Evolutionary conservation across 2,329 filamentous ascomycete species (phyloP), one percentile per base, ranked within the genome.

Genomic region (Penicillium concentricum): DNA sequence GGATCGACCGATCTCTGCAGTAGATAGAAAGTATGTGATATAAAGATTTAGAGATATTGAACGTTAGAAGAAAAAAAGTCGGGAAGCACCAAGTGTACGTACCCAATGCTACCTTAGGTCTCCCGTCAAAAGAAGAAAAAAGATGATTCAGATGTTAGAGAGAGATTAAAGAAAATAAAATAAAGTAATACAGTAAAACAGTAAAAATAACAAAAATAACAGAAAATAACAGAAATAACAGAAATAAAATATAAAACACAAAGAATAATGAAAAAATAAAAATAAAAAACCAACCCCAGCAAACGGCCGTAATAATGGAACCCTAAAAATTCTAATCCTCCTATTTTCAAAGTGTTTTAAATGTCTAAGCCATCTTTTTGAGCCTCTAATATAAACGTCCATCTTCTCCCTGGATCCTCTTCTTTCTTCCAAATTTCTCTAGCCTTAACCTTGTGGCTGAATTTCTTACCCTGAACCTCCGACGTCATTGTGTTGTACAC

Each of bases 371-470:
- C 60, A 58, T 61, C 57, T 61, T 62, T 60, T 60, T 60, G 56
- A 61, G 58, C 57, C 60, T 64, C 62, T 66, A 54, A 64, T 67
- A 66, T 67, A 68, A 68, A 64, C 57, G 38, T 51, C 45, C 46
- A 51, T 55, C 30, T 54, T 61, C 54, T 59, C 59, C 57, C 61
- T 54, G 51, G 18, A 35, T 39, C 60, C 46, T 48, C 46, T 54
- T 58, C 55, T 57, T 48, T 26, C 24, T 26, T 26, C 24, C 48
- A 44, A 51, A 18, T 45, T 26, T 37, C n/a, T 26, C 50, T 52
- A 41, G 32, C 39, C 26, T 44, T 28, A 28, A 30, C 38, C 45
- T 45, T 34, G 47, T 47, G 41, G 34, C 51, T 57, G n/a, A 43
- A 42, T 43, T 42, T 32, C 49, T 38, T 38, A 41, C 34, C 18